Evolutionary conservation across 169 alveolate genomes (phyloP).

Genomic region (Perkinsus marinus): DNA sequence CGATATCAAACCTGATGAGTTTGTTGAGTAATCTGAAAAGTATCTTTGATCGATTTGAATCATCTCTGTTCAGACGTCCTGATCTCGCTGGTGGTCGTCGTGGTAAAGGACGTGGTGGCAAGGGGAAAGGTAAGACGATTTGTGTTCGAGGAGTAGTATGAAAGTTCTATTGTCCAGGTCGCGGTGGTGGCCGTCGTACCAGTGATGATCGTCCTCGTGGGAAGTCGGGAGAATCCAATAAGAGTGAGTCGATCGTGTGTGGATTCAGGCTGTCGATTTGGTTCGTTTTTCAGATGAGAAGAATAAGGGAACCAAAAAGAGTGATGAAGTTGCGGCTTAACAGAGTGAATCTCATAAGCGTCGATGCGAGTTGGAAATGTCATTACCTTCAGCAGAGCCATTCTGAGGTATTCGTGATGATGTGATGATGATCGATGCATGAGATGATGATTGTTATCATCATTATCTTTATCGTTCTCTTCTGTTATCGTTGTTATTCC

Average conservation of each 20-base stretch:
- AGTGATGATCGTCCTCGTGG: background rate
- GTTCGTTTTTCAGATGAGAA: background rate
- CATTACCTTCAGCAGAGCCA: too few relatives aligned
- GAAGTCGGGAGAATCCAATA: background rate
- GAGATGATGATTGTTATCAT: too few relatives aligned
- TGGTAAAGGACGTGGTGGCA: background rate
- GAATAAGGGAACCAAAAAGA: background rate
- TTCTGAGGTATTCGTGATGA: too few relatives aligned
- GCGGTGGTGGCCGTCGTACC: background rate
- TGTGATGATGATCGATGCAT: too few relatives aligned
- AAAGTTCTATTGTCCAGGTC: background rate
- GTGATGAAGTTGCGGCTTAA: background rate
- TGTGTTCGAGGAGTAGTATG: background rate
- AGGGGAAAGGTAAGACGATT: background rate
- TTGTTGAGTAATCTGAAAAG: background rate
- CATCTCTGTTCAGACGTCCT: background rate
- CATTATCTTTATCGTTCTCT: too few relatives aligned
- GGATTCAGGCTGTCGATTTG: background rate
- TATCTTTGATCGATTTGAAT: background rate
- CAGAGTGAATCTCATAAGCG: too few relatives aligned
- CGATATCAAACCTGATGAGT: background rate
- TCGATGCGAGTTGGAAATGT: too few relatives aligned
- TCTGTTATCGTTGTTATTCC: too few relatives aligned
- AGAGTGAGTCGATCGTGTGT: background rate
- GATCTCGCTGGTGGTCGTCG: background rate